These are phyloP conservation scores for Tilletia setariae DNA, from an alignment of 1,284 basidiomycete genomes.

Conservation along the genomic window DNA sequence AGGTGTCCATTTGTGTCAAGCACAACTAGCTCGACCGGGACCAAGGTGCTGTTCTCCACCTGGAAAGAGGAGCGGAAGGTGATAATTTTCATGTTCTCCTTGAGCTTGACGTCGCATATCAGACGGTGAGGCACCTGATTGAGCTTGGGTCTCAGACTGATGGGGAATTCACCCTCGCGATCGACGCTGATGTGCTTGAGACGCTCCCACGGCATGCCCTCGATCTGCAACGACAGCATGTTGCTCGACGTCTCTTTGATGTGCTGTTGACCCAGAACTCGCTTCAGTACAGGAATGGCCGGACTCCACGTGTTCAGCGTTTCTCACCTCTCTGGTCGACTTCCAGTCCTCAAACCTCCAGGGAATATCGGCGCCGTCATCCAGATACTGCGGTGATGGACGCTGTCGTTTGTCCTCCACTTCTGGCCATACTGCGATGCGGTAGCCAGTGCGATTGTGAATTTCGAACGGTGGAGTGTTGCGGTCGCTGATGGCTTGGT, in stretches of 20 bases:
- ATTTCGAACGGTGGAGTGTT: conserved; percentile 90
- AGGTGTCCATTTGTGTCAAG: conserved; percentile 82
- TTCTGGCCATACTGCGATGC: conserved; percentile 54
- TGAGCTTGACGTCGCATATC: conserved; percentile 83
- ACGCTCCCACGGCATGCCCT: conserved; percentile 86
- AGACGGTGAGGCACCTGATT: conserved; percentile 76
- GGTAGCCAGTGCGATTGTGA: conserved; percentile 81
- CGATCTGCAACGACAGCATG: conserved; percentile 62
- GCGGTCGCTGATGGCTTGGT: conserved; percentile 48
- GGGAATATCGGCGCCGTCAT: conserved; percentile 74
- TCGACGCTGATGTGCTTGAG: conserved; percentile 87
- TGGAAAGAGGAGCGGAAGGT: conserved; percentile 91
- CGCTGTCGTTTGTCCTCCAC: conserved; percentile 60
- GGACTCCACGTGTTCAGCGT: not conserved
- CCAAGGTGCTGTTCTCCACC: conserved; percentile 85
- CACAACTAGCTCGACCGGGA: conserved; percentile 87
- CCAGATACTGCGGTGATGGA: conserved; percentile 54
- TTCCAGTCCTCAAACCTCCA: conserved; percentile 99
- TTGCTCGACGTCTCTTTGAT: conserved; percentile 43
- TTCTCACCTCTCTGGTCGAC: conserved; percentile 70
- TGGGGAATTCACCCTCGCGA: conserved; percentile 86
- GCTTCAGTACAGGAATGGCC: not conserved
- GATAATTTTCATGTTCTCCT: conserved; percentile 91
- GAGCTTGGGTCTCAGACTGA: conserved; percentile 75
- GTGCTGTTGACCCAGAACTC: conserved; percentile 16